Conservation (phyloP, 345 rosid genomes). For the Clausena lansium region DNA sequence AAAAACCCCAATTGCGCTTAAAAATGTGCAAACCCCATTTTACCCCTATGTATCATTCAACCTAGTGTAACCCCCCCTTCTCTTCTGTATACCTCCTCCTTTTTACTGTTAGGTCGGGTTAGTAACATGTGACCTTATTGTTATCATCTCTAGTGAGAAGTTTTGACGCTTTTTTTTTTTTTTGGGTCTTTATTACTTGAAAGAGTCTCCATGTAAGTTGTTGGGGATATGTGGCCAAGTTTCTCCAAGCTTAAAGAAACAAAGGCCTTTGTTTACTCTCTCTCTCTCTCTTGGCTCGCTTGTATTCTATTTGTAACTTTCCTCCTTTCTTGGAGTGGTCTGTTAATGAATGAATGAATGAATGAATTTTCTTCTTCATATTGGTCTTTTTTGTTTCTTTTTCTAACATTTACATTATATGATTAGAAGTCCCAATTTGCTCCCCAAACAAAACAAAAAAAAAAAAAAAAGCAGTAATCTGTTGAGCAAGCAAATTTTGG, state of each 20-base stretch:
- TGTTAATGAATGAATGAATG: conserved; percentile 34
- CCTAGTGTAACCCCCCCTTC: conserved; percentile 27
- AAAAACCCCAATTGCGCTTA: conserved; percentile 73
- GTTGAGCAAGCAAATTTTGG: neutral
- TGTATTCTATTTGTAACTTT: conserved; percentile 39
- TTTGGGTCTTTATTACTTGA: conserved; percentile 8
- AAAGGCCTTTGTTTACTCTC: conserved; percentile 27
- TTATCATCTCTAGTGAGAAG: conserved; percentile 38
- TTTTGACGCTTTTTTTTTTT: conserved; percentile 36
- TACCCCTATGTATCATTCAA: conserved; percentile 51
- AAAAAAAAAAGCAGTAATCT: too few relatives aligned
- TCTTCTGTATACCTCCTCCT: conserved; percentile 29
- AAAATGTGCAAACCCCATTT: conserved; percentile 1
- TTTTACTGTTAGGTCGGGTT: conserved; percentile 34
- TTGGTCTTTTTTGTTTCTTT: too few relatives aligned
- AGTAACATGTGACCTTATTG: conserved; percentile 26
- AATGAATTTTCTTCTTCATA: neutral
- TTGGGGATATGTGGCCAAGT: conserved; percentile 32
- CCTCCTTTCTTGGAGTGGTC: conserved; percentile 43
- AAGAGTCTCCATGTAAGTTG: conserved; percentile 42
- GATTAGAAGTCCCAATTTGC: too few relatives aligned
- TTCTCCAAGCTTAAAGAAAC: conserved; percentile 46
- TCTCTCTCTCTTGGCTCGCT: conserved; percentile 12
- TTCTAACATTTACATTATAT: too few relatives aligned
- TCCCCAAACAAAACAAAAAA: too few relatives aligned